Evolutionary conservation across 176 grass and related monocot genomes (phyloP).

Genomic region (Musa acuminata): DNA sequence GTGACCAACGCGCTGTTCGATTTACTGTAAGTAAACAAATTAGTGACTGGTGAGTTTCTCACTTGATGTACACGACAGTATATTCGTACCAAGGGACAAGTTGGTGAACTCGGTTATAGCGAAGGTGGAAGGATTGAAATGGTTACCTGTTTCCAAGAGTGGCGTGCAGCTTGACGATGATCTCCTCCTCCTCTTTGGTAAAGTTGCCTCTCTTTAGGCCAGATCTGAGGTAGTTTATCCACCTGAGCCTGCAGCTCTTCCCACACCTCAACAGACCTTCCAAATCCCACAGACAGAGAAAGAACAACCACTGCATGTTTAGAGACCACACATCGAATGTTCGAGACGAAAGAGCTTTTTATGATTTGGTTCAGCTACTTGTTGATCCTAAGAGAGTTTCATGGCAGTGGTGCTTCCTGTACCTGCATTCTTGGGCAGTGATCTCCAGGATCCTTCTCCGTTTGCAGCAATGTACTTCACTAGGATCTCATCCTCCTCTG

Average conservation of each 20-base stretch:
- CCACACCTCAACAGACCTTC: not conserved
- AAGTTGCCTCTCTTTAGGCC: conserved; percentile 2
- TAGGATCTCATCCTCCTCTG: conserved; percentile 5
- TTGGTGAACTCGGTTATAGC: too few species aligned
- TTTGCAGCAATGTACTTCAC: conserved; percentile 3
- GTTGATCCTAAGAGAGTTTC: not conserved
- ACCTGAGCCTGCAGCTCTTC: conserved; percentile 2
- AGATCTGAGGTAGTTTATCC: not conserved
- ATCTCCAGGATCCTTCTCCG: conserved; percentile 20
- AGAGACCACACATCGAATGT: not conserved
- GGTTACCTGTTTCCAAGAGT: not conserved
- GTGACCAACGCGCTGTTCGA: too few species aligned
- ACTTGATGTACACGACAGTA: too few species aligned
- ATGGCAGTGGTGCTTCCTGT: not conserved
- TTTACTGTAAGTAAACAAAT: too few species aligned
- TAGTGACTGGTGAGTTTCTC: too few species aligned
- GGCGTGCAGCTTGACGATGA: not conserved
- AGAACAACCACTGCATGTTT: not conserved
- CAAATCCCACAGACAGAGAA: not conserved
- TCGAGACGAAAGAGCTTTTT: not conserved
- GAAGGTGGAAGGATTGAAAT: not conserved
- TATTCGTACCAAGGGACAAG: too few species aligned
- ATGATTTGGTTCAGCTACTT: not conserved
- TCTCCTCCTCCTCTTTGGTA: not conserved
- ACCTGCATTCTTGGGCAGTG: conserved; percentile 23